phyloP scores from a whole-genome alignment of 345 rosid genomes.

The Dimocarpus longan region DNA sequence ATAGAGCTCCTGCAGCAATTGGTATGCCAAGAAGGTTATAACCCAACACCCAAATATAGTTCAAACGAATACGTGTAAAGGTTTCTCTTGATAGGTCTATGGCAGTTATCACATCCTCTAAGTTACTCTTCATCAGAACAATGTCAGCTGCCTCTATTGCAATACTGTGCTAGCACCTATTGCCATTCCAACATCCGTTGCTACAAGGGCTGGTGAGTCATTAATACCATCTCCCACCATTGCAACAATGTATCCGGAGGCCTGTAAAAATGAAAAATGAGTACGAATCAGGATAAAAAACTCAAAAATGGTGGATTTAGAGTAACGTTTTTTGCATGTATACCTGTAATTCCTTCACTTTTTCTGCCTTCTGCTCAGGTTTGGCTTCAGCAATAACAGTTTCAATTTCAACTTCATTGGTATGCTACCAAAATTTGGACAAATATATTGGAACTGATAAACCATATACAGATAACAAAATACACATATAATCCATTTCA shows the following conservation, averaged over 20 bases:
- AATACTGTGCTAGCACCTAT: slow-evolving; percentile 93
- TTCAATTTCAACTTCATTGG: slow-evolving; percentile 78
- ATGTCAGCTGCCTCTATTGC: slow-evolving; percentile 98
- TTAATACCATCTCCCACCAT: slow-evolving; percentile 99
- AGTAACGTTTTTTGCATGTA: not conserved
- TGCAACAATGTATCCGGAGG: slow-evolving; percentile 67
- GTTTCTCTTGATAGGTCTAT: slow-evolving; percentile 85
- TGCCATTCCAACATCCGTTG: slow-evolving; percentile 98
- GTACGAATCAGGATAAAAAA: not conserved
- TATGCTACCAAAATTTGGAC: too few relatives aligned
- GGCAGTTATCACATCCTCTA: slow-evolving; percentile 95
- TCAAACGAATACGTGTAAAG: slow-evolving; percentile 75
- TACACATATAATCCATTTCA: too few relatives aligned
- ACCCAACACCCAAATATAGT: slow-evolving; percentile 93
- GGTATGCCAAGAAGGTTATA: slow-evolving; percentile 88
- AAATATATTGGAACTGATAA: too few relatives aligned
- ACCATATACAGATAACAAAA: too few relatives aligned
- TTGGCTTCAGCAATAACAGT: slow-evolving; percentile 82
- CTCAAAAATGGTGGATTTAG: not conserved
- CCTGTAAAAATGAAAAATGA: slow-evolving; percentile 37
- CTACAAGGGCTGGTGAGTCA: slow-evolving; percentile 95
- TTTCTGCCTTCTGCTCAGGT: slow-evolving; percentile 94
- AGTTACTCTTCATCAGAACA: slow-evolving; percentile 88
- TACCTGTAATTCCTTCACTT: slow-evolving; percentile 85
- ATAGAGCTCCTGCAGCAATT: slow-evolving; percentile 82